These are phyloP conservation scores for Rhodotorula graminis DNA, from an alignment of 768 basidiomycete species.

Conservation along the genomic window DNA sequence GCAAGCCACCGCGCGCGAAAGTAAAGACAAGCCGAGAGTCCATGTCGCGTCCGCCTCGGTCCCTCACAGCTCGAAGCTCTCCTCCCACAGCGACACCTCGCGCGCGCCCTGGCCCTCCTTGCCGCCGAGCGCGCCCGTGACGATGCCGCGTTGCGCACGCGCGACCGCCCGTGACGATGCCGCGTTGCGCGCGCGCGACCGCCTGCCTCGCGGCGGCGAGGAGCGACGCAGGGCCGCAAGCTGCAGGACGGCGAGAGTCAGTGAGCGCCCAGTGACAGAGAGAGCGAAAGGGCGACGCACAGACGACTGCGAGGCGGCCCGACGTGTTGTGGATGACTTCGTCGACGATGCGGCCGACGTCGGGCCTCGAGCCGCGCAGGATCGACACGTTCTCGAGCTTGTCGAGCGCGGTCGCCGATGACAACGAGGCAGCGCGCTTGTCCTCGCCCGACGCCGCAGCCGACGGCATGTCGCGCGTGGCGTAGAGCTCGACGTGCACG, in stretches of 20 bases:
- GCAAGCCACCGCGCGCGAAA: not conserved
- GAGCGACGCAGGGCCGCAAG: conserved; percentile 46
- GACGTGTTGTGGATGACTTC: conserved; percentile 34
- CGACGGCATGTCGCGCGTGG: not conserved
- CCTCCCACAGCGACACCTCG: conserved; percentile 47
- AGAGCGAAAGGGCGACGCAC: conserved; percentile 1
- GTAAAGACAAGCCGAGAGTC: not conserved
- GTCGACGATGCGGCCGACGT: conserved; percentile 36
- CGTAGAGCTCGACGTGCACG: not conserved
- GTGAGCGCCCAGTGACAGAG: too few relatives aligned
- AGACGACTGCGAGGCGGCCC: conserved; percentile 44
- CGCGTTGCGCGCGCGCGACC: conserved; percentile 45
- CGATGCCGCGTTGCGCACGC: conserved; percentile 45
- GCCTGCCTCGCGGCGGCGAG: conserved; percentile 47
- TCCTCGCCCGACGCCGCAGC: too few relatives aligned
- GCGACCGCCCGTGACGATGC: conserved; percentile 47
- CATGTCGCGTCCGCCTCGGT: too few relatives aligned
- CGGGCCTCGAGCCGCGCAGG: conserved; percentile 34
- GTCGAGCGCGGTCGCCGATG: not conserved
- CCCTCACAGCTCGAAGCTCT: conserved; percentile 5
- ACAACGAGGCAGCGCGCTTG: not conserved
- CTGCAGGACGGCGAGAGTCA: not conserved
- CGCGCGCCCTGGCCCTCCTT: conserved; percentile 38
- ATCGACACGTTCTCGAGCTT: not conserved
- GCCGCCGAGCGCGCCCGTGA: conserved; percentile 41